phyloP scores from a whole-genome alignment of 2,329 filamentous ascomycete genomes.

The Claviceps arundinis region DNA sequence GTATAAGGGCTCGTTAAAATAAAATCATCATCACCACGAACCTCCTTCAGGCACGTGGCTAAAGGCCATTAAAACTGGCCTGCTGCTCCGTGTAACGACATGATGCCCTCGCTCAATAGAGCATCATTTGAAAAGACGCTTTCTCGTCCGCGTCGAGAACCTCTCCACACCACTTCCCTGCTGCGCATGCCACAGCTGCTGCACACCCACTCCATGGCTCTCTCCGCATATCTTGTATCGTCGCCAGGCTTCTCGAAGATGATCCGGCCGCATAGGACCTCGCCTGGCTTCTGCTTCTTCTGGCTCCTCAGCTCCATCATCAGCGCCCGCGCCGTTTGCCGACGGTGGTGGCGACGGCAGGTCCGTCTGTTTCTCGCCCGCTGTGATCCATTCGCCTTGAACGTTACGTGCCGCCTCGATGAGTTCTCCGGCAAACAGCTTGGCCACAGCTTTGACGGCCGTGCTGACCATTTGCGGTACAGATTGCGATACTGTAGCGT shows the following conservation, averaged over 20 bases:
- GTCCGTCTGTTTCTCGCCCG: conserved; percentile 44
- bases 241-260: conserved; percentile 59
- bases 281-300: conserved; percentile 18
- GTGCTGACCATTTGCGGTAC: conserved; percentile 61
- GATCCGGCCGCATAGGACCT: conserved; percentile 57
- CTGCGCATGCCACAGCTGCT: conserved; percentile 48
- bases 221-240: conserved; percentile 52
- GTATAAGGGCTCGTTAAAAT: not conserved
- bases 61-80: not conserved
- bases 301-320: conserved; percentile 15
- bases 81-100: not conserved
- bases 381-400: conserved; percentile 56
- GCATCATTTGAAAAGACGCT: conserved; percentile 37
- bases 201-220: conserved; percentile 47
- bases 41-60: not conserved
- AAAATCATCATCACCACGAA: not conserved
- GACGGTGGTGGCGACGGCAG: conserved; percentile 29
- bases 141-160: conserved; percentile 40
- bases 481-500: conserved; percentile 68
- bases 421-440: conserved; percentile 64
- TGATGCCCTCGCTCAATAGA: not conserved
- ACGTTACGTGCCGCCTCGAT: conserved; percentile 59
- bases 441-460: conserved; percentile 63
- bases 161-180: conserved; percentile 45
- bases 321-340: conserved; percentile 17